Evolutionary conservation across 2,329 filamentous ascomycete genomes (phyloP), one percentile per base, ranked within the genome.

Genomic region (Scopulariopsis brevicaulis): DNA sequence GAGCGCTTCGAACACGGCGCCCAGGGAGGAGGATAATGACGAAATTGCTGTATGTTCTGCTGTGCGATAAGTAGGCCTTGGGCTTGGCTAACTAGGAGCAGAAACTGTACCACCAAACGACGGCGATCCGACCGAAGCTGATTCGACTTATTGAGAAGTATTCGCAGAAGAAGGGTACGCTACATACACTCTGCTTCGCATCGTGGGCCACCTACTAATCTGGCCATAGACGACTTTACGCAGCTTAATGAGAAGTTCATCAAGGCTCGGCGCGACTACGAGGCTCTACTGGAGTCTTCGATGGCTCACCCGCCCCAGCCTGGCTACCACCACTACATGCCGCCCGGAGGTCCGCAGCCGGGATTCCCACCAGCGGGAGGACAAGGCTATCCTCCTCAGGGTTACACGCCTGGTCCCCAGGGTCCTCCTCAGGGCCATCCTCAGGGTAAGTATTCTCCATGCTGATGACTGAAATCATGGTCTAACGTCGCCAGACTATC

Each of bases 211-310:
- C 35, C 12, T 22, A 54, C 51, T 53, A 40, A 37, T 10, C 15
- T 25, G n/a, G 1, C 25, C 53, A 11, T 63, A 96, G 94, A 99
- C 72, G 94, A 99, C 71, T 97, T 99, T 68, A 96, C 94, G 2
- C 93, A 97, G 69, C 77, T 99, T 62, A 99, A 99, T 67, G 94
- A 99, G 72, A 97, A 97, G 74, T 99, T 99, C 72, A 97, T 99
- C 78, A 99, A 99, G 73, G 94, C 94, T 53, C 86, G 94, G 63
- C 84, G 93, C 65, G 94, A 99, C 73, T 99, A 99, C 70, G 94
- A 99, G 73, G 86, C 89, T 34, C 80, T 99, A n/a, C 78, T 99
- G 22, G 94, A 99, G 71, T 88, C 90, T 20, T 97, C 93, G 58
- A 97, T 99, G 93, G 85, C 92, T 1, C 93, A 96, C 64, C 88